phyloP scores from a whole-genome alignment of 2,329 filamentous ascomycete species.

The Curvularia lunata region DNA sequence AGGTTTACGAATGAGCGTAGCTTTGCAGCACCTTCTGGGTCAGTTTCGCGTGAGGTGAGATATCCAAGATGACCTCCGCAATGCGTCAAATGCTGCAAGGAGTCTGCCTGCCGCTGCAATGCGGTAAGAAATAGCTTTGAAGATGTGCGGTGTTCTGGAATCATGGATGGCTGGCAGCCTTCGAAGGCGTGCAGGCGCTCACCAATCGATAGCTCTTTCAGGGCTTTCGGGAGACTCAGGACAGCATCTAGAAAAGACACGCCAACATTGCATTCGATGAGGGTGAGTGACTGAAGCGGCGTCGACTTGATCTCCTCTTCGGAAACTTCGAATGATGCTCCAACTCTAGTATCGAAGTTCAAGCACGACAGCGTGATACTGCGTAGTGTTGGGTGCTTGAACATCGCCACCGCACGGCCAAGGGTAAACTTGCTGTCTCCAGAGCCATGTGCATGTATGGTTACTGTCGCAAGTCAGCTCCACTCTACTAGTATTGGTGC shows the following conservation, averaged over 20 bases:
- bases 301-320: constrained; percentile 33
- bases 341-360: constrained; percentile 35
- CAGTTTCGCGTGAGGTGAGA: constrained; percentile 17
- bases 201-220: constrained; percentile 42
- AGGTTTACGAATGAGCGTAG: constrained; percentile 35
- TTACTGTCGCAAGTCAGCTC: constrained; percentile 33
- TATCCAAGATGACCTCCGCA: constrained; percentile 30
- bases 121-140: constrained; percentile 36
- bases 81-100: constrained; percentile 38
- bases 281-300: constrained; percentile 37
- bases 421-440: constrained; percentile 38
- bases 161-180: constrained; percentile 28
- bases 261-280: constrained; percentile 49
- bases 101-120: constrained; percentile 41
- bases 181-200: constrained; percentile 42
- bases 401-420: constrained; percentile 36
- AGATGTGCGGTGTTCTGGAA: constrained; percentile 27
- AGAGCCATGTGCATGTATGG: constrained; percentile 41
- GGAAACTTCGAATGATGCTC: constrained; percentile 17
- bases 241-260: constrained; percentile 36
- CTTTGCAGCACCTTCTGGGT: constrained; percentile 26
- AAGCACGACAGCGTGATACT: constrained; percentile 44
- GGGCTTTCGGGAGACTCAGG: constrained; percentile 41
- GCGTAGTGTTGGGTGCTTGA: constrained; percentile 43
- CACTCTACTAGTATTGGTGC: neutral